Conservation (phyloP, 768 basidiomycete genomes). For the Boletus edulis region DNA sequence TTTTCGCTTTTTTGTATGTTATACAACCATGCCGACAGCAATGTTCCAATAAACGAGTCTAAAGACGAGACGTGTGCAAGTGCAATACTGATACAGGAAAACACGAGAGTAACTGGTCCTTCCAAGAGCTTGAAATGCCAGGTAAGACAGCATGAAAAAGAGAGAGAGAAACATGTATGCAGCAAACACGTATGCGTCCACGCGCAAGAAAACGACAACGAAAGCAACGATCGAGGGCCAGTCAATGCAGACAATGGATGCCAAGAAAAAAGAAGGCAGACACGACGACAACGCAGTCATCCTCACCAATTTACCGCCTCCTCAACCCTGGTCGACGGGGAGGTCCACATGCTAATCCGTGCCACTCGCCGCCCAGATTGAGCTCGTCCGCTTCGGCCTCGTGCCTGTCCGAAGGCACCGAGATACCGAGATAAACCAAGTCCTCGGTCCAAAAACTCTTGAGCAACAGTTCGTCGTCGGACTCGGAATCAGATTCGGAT, state of each 20-base stretch:
- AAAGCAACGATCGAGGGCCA: background rate
- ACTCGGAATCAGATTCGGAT: constrained; percentile 13
- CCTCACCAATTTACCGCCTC: constrained; percentile 5
- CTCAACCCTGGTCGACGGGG: constrained; percentile 9
- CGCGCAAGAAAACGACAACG: constrained; percentile 4
- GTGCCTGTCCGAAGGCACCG: background rate
- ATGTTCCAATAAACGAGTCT: background rate
- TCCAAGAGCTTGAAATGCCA: background rate
- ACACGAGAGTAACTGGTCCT: background rate
- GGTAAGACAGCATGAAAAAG: background rate
- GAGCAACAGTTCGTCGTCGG: constrained; percentile 26
- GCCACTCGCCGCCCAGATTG: constrained; percentile 21
- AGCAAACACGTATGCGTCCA: constrained; percentile 1
- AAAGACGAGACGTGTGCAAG: background rate
- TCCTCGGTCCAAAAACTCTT: constrained; percentile 21
- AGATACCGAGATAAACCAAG: constrained; percentile 20
- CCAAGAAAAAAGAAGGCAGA: background rate
- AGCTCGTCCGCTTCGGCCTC: constrained; percentile 25
- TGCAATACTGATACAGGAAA: constrained; percentile 2
- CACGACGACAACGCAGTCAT: background rate
- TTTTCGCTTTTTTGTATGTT: background rate
- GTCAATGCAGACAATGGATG: background rate
- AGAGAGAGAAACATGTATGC: background rate
- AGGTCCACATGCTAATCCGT: constrained; percentile 2
- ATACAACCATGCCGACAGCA: background rate